Base-by-base conservation (phyloP, 371 early-diverging fungal species). In the Nematocida sp. region DNA sequence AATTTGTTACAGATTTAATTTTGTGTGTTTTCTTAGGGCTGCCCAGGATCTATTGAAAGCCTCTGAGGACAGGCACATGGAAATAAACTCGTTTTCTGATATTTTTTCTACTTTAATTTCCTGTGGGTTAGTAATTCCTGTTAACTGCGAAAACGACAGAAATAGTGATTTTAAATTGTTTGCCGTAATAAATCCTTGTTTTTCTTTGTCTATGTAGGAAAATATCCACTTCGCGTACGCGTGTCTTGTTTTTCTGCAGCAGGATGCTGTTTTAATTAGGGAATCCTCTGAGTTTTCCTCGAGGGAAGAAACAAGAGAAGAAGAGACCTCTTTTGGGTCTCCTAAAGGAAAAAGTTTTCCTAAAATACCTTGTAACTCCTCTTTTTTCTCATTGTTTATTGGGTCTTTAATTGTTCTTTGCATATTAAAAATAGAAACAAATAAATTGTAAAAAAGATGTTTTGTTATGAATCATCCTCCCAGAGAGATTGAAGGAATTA, bases 401-500 rank as follows among this genome's bases (percentile, higher is more conserved):
- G 5, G 33, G 54, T 18, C 57, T 23, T 55, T 20, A 13, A 16
- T 55, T 59, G 3, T 28, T 53, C 59, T 57, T 5, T 38, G n/a
- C 28, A 38, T 65, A 59, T 59, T 25, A 60, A 9, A 39, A 54
- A 51, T 11, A 33, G 7, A 28, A 26, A 33, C 64, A 63, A 63
- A 63, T 30, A 9, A 18, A 55, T 63, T 11, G 20, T 23, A 25
- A 13, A 3, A 5, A 25, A 9, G 38, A 30, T 66, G 54, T 66
- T n/a, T 55, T 66, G 66, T 57, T 68, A 68, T 64, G 40, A 26
- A 63, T 11, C 23, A 7, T 57, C 30, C 23, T 16, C 63, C 51
- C n/a, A 32, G 75, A 23, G 75, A 71, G 53, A 20, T 77, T 11
- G 63, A 71, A 50, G 65, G 53, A 26, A 40, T 81, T 25, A 71